phyloP scores from a whole-genome alignment of 2,329 filamentous ascomycete species.

The Fusarium proliferatum region DNA sequence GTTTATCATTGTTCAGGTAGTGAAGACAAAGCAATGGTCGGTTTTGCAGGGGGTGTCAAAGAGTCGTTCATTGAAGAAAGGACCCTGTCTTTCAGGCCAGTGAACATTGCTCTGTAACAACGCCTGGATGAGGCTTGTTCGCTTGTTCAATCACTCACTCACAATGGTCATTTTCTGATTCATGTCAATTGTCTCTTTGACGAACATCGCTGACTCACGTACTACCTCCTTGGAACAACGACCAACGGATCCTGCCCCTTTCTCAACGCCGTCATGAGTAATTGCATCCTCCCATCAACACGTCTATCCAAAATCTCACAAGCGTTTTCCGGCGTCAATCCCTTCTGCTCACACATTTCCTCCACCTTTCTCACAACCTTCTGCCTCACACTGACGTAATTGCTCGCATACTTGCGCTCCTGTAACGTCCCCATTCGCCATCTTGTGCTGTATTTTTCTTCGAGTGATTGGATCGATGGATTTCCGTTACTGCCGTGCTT shows the following conservation, averaged over 20 bases:
- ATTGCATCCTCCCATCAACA: constrained; percentile 41
- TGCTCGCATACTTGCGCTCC: constrained; percentile 44
- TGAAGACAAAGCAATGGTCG: constrained; percentile 2
- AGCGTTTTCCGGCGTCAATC: neutral
- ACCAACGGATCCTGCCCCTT: constrained; percentile 37
- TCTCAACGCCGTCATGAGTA: constrained; percentile 35
- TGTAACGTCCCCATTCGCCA: constrained; percentile 35
- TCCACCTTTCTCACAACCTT: constrained; percentile 37
- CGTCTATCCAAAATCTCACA: constrained; percentile 31
- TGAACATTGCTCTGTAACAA: neutral
- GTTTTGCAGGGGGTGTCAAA: neutral
- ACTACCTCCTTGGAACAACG: constrained; percentile 21
- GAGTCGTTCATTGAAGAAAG: neutral
- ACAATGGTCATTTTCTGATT: neutral
- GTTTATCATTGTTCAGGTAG: neutral
- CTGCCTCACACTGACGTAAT: constrained; percentile 41
- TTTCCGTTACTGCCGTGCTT: constrained; percentile 39
- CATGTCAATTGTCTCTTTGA: neutral
- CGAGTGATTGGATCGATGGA: constrained; percentile 36
- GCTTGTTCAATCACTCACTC: neutral
- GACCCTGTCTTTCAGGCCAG: neutral
- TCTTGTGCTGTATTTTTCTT: constrained; percentile 27
- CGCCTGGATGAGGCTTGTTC: neutral
- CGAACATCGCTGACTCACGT: neutral
- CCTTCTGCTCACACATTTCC: constrained; percentile 21